Percentiles rank a stretch among this genome's conserved stretches.
These are phyloP conservation scores for Neurospora sp. DNA, from an alignment of 2,329 filamentous ascomycete species.

Conservation along the genomic window DNA sequence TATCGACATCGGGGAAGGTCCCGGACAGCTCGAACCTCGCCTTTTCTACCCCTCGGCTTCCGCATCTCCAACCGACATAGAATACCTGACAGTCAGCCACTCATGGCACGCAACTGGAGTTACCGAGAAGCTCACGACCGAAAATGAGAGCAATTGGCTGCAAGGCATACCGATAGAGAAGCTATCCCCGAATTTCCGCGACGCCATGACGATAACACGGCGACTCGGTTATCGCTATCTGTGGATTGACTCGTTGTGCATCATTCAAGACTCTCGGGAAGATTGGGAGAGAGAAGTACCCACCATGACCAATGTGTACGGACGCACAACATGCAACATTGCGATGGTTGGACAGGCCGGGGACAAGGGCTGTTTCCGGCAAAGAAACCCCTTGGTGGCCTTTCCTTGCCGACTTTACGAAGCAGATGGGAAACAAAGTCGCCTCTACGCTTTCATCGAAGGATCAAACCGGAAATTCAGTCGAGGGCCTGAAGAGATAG, in stretches of 20 bases:
- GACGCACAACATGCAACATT: background rate
- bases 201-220: conserved; percentile 1
- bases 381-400: background rate
- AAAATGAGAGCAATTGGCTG: background rate
- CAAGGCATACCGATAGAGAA: background rate
- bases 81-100: background rate
- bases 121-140: background rate
- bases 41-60: background rate
- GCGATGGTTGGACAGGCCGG: background rate
- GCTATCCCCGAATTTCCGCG: conserved; percentile 2
- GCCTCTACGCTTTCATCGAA: background rate
- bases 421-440: background rate
- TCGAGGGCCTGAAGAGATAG: background rate
- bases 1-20: background rate
- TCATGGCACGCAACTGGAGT: background rate
- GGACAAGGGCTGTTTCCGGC: background rate
- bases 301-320: conserved; percentile 3
- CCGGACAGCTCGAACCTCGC: background rate
- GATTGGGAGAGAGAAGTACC: conserved; percentile 5
- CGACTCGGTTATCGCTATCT: conserved; percentile 1
- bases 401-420: background rate
- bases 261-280: background rate
- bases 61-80: background rate
- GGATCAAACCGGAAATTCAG: background rate
- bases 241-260: conserved; percentile 5